Evolutionary conservation across 2,329 filamentous ascomycete species (phyloP), one percentile per base, ranked within the genome.

Genomic region (Cytospora piceicola): DNA sequence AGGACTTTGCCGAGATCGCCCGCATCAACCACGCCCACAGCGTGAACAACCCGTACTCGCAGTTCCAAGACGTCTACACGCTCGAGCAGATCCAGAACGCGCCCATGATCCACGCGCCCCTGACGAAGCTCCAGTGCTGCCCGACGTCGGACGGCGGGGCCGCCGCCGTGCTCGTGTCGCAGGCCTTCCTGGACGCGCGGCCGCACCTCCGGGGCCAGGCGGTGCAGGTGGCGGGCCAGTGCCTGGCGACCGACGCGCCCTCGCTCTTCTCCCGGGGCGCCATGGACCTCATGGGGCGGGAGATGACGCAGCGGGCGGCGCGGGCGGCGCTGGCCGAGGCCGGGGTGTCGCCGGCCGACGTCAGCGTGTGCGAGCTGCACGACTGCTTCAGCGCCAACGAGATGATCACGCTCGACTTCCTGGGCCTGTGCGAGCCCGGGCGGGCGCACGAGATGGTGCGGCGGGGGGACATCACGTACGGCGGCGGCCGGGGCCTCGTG

Each of bases 91-190:
- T 98, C 75, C 78, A 92, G 75, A 82, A 89, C 46, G 81, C 92
- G 0, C 83, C 92, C 67, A 91, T 88, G 84, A 92, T 98, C 77
- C 88, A 92, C 79, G 87, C 88, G 70, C 94, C 94, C 20, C 85
- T 98, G 64, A 98, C 95, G 66, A 98, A 97, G 80, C 88, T 98
- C n/a, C 95, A 98, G 81, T 98, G 94, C 85, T 97, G 94, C 79
- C 94, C 95, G 1, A 98, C 94, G 0, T 96, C 93, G 0, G 95
- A 98, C 77, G 94, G 94, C 58, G 92, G 90, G 56, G 94, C 93
- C 0, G 93, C 95, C 0, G 92, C 92, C 17, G 89, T 98, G 36
- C 81, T 99, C 60, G 93, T 97, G 63, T 96, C 93, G 0, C 90
- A 97, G 78, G 85, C 84, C 57, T 98, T 97, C 84, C 86, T 98